Evolutionary conservation across 1,139 yeast species (phyloP).

Genomic region (Candida sp.): DNA sequence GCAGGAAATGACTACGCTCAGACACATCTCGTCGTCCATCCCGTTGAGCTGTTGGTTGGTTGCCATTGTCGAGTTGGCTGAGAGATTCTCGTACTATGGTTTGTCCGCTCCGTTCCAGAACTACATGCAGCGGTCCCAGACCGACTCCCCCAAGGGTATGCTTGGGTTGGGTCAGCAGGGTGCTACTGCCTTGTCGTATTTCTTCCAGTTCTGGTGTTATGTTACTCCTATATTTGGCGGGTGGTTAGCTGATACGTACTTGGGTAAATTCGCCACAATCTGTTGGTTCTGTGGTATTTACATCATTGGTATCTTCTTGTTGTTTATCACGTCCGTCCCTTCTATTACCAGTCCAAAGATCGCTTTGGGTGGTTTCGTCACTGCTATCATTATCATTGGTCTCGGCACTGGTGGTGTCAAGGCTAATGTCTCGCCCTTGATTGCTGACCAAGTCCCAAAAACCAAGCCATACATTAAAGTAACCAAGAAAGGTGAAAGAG

Average conservation of each 20-base stretch:
- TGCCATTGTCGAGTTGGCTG: conserved; percentile 78
- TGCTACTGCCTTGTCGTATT: conserved; percentile 76
- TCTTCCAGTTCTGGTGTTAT: conserved; percentile 84
- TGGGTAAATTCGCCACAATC: conserved; percentile 76
- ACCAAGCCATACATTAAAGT: conserved; percentile 35
- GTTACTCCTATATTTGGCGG: conserved; percentile 82
- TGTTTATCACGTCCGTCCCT: conserved; percentile 76
- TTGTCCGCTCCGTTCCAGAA: conserved; percentile 75
- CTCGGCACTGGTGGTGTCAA: conserved; percentile 84
- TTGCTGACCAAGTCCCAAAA: conserved; percentile 71
- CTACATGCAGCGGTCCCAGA: conserved; percentile 63
- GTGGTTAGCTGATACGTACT: conserved; percentile 71
- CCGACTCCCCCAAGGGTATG: conserved; percentile 59
- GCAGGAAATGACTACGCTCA: conserved; percentile 39
- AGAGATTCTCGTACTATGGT: conserved; percentile 85
- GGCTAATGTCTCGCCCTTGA: conserved; percentile 74
- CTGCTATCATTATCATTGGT: conserved; percentile 70
- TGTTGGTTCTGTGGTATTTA: conserved; percentile 62
- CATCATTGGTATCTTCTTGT: conserved; percentile 61
- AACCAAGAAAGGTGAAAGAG: conserved; percentile 38
- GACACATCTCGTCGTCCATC: conserved; percentile 43
- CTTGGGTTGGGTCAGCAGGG: conserved; percentile 62
- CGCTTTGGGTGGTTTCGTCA: conserved; percentile 56
- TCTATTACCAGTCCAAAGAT: conserved; percentile 51
- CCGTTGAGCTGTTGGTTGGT: conserved; percentile 65